Evolutionary conservation across 148 eudicot species (phyloP), one percentile per base, ranked within the genome.

Genomic region (Rhododendron kiyosumense): DNA sequence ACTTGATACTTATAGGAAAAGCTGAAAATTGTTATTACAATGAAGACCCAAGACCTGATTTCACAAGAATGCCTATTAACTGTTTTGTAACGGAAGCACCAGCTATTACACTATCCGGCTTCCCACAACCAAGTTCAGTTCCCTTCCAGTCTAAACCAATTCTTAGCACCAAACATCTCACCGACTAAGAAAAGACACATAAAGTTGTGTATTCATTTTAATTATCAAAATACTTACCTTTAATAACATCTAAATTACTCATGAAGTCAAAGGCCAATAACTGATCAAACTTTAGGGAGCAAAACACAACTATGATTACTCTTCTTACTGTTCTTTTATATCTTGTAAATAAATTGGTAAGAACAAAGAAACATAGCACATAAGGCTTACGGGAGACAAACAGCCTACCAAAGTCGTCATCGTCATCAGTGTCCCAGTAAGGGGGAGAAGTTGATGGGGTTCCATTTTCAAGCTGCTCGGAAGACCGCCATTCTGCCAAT

Each of bases 371-470:
- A 77, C 17, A 46, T 28, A 59, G 46, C 8, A 30, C 36, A 54
- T 2, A 61, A 49, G 7, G 57, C 1, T 32, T 71, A 52, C 49
- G 45, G 82, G 83, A 71, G 63, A 61, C 32, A 86, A 57, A 63
- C 13, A 28, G 34, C 86, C n/a, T 86, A 92, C 90, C 93, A 87
- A 93, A 90, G 82, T 94, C 95, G 67, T 93, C 93, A 41, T 93
- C 98, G 51, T 92, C 95, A 63, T 95, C 98, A 38, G 92, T 92
- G 87, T 97, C 99, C 99, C 99, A 95, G 81, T 92, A 95, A 20
- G 98, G 95, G 12, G 98, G 99, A 34, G 98, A 95, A 83, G 99
- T 95, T 10, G 99, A 97, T 32, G 99, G 96, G 78, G 83, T 89
- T 59, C 95, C 96, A 89, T 91, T 95, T 85, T 95, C 96, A 87